Evolutionary conservation across 495 filamentous ascomycete species (phyloP).

Genomic region (Xylaria bambusicola): DNA sequence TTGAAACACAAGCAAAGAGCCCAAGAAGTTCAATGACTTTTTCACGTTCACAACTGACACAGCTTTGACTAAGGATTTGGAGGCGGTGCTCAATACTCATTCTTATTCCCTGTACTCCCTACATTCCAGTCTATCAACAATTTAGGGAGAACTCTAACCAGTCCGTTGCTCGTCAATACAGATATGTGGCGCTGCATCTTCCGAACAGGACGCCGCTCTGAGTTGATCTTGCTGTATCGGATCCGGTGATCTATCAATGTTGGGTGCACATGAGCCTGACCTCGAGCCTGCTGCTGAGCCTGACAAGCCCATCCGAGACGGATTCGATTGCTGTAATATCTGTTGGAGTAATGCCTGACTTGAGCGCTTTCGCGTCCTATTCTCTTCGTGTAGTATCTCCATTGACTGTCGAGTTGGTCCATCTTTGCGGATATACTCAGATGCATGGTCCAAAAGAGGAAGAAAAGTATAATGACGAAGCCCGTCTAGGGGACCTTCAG

Average conservation of each 20-base stretch:
- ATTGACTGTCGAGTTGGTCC: neutral
- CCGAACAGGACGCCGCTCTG: neutral
- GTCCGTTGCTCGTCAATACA: slow-evolving; percentile 5
- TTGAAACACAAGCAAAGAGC: no score
- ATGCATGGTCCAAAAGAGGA: slow-evolving; percentile 1
- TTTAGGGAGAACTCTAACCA: neutral
- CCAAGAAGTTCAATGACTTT: no score
- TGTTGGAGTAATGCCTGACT: slow-evolving; percentile 7
- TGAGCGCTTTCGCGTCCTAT: neutral
- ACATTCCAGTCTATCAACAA: no score
- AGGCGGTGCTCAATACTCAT: no score
- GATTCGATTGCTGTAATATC: slow-evolving; percentile 6
- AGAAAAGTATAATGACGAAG: slow-evolving; percentile 12
- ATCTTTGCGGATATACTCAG: neutral
- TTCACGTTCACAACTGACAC: no score
- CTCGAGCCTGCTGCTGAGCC: neutral
- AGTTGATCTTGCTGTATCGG: neutral
- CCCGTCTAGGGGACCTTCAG: neutral
- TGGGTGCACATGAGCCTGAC: neutral
- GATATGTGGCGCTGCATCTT: slow-evolving; percentile 7
- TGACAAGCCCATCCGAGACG: neutral
- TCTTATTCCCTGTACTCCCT: no score
- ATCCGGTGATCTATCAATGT: neutral
- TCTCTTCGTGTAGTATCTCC: neutral
- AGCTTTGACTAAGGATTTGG: no score